Evolutionary conservation across 2,329 filamentous ascomycete species (phyloP).

Genomic region (Podosphaera aphanis): DNA sequence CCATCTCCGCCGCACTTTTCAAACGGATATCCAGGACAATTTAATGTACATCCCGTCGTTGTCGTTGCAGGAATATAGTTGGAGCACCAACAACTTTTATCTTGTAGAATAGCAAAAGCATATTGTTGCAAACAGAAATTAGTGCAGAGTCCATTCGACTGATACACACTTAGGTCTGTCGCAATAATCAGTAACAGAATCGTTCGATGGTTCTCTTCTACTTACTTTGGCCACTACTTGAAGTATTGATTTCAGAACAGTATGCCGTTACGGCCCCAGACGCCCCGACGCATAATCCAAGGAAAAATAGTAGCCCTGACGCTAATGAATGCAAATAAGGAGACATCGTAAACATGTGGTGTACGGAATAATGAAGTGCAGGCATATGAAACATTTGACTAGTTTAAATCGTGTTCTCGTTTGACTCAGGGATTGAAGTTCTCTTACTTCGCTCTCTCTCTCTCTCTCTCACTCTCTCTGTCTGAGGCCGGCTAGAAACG

Average conservation of each 20-base stretch:
- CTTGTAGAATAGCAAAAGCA: constrained; percentile 46
- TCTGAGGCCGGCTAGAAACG: neutral
- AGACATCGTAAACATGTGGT: neutral
- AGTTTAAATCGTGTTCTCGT: neutral
- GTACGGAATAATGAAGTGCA: neutral
- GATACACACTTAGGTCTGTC: constrained; percentile 31
- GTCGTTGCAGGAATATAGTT: constrained; percentile 34
- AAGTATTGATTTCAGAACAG: constrained; percentile 26
- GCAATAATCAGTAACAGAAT: constrained; percentile 3
- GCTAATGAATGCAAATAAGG: neutral
- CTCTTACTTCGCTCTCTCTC: too few species aligned
- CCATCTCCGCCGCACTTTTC: constrained; percentile 42
- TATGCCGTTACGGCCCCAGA: constrained; percentile 14
- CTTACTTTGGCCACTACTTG: constrained; percentile 20
- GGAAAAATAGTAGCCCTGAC: constrained; percentile 7
- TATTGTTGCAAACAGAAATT: constrained; percentile 31
- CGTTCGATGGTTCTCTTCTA: constrained; percentile 5
- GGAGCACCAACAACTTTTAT: constrained; percentile 49
- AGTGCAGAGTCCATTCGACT: constrained; percentile 47
- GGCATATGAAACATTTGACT: neutral
- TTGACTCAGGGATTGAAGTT: too few species aligned
- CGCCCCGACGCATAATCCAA: constrained; percentile 4
- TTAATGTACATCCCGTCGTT: constrained; percentile 26
- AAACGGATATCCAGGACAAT: constrained; percentile 43
- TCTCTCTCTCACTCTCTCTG: neutral